Conservation (phyloP, 176 grass and related monocot genomes). For the Carex scoparia region DNA sequence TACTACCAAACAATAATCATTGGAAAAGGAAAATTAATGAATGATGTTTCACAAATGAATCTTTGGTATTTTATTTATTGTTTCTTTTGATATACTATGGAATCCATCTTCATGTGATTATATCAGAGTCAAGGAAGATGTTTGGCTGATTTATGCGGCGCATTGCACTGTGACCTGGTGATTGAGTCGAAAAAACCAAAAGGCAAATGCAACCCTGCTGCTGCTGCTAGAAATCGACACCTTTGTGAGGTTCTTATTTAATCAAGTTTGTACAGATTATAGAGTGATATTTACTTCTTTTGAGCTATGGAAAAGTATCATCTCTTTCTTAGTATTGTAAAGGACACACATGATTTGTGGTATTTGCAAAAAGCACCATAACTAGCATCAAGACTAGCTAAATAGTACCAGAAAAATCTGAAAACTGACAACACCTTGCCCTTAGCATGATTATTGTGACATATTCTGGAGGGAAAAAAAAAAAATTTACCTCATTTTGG, state of each 20-base stretch:
- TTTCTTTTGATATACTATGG: background rate
- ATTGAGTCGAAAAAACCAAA: constrained; percentile 77
- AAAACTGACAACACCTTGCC: background rate
- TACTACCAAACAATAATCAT: background rate
- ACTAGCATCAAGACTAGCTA: background rate
- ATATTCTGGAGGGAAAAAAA: background rate
- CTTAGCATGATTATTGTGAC: background rate
- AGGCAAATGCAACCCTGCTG: constrained; percentile 90
- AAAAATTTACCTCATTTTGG: background rate
- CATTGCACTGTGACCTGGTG: constrained; percentile 80
- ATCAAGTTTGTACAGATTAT: background rate
- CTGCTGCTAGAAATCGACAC: constrained; percentile 73
- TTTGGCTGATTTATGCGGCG: constrained; percentile 82
- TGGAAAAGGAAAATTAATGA: background rate
- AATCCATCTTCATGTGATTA: background rate
- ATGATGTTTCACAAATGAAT: background rate
- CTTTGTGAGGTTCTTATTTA: constrained; percentile 87
- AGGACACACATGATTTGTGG: background rate
- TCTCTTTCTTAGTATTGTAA: background rate
- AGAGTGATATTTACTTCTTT: background rate
- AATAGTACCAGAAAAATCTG: background rate
- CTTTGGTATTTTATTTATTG: constrained; percentile 2
- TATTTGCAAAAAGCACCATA: background rate
- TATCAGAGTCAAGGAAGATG: constrained; percentile 74
- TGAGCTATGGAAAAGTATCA: background rate